A percentile compares a stretch with the other conserved stretches of the same genome.
phyloP scores from a whole-genome alignment of 2,329 filamentous ascomycete species.

The Aspergillus cejpii region DNA sequence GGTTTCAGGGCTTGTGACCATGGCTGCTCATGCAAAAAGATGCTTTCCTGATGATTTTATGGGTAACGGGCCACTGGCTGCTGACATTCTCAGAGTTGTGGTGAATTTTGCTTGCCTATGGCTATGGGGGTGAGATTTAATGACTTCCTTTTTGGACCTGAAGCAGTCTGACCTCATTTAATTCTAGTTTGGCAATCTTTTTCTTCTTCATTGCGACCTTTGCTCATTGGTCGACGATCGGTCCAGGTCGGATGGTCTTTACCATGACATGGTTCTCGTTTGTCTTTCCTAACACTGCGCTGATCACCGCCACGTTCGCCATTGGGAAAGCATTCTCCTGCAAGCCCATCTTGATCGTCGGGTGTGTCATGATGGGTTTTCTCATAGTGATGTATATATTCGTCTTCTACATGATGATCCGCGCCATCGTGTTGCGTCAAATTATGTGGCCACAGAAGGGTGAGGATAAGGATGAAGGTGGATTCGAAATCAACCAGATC shows the following conservation, averaged over 20 bases:
- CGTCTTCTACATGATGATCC: constrained; percentile 64
- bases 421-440: constrained; percentile 58
- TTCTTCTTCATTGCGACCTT: constrained; percentile 77
- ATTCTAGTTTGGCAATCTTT: constrained; percentile 61
- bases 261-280: constrained; percentile 84
- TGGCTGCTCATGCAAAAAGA: constrained; percentile 48
- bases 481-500: constrained; percentile 43
- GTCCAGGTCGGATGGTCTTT: constrained; percentile 59
- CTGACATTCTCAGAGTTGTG: constrained; percentile 49
- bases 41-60: constrained; percentile 51
- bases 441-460: constrained; percentile 73
- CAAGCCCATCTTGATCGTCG: constrained; percentile 57
- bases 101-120: constrained; percentile 64
- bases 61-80: constrained; percentile 50
- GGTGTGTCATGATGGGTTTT: constrained; percentile 59
- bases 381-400: constrained; percentile 62
- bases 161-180: constrained; percentile 9
- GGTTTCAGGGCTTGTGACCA: constrained; percentile 53
- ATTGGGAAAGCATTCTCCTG: constrained; percentile 58
- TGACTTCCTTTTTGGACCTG: background rate
- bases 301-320: constrained; percentile 65
- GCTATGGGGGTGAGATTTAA: constrained; percentile 59
- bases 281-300: constrained; percentile 71
- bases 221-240: constrained; percentile 63
- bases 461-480: constrained; percentile 57